A percentile compares a stretch with the other conserved stretches of the same genome.
phyloP scores from a whole-genome alignment of 176 grass and related monocot species.

The Musa troglodytarum region DNA sequence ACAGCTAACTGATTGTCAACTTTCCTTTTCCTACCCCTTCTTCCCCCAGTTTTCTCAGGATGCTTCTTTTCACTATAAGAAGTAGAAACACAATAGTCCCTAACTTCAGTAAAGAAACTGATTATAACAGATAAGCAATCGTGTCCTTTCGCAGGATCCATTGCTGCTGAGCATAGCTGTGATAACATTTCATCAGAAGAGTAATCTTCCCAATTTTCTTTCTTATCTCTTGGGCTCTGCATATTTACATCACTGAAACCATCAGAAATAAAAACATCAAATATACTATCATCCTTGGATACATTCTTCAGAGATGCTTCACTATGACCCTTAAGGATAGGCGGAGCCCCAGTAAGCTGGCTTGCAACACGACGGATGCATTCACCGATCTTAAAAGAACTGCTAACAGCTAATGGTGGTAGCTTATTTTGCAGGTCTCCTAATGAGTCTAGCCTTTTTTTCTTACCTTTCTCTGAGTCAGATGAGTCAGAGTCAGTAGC shows the following conservation, averaged over 20 bases:
- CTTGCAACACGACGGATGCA: conserved; percentile 88
- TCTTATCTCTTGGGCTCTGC: conserved; percentile 51
- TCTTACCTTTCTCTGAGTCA: conserved; percentile 41
- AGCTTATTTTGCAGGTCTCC: conserved; percentile 39
- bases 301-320: conserved; percentile 38
- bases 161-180: conserved; percentile 50
- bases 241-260: conserved; percentile 29
- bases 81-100: conserved; percentile 56
- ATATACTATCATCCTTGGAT: conserved; percentile 56
- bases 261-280: conserved; percentile 82
- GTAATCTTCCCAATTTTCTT: conserved; percentile 46
- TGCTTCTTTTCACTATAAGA: conserved; percentile 46
- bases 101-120: conserved; percentile 75
- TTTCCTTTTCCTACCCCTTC: conserved; percentile 71
- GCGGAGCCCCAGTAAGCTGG: conserved; percentile 68
- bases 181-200: conserved; percentile 53
- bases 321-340: conserved; percentile 39
- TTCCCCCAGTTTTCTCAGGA: conserved; percentile 41
- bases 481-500: conserved; percentile 33
- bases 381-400: conserved; percentile 92
- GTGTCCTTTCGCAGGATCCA: conserved; percentile 47
- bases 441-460: conserved; percentile 39
- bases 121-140: conserved; percentile 29
- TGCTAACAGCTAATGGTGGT: conserved; percentile 37
- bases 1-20: neutral